These are phyloP conservation scores for Hymenoscyphus salicellus DNA, from an alignment of 2,329 filamentous ascomycete species.

Conservation along the genomic window DNA sequence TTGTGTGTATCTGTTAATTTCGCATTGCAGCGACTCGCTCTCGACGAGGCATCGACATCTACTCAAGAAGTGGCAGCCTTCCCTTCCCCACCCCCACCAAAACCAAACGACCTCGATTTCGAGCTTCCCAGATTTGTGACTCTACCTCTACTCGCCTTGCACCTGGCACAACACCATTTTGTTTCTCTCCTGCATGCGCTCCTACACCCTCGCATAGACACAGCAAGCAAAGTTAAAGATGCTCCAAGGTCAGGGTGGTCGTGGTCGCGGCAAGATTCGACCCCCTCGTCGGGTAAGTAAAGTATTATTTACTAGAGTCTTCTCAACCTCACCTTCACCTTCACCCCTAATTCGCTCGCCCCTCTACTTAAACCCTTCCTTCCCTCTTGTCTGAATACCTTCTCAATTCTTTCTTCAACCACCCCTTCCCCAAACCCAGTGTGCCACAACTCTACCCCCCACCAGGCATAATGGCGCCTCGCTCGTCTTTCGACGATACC, in stretches of 20 bases:
- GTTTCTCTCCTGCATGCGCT: not conserved
- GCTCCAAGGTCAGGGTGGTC: slow-evolving; percentile 40
- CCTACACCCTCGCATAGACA: not conserved
- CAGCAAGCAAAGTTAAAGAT: not conserved
- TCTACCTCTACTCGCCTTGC: not conserved
- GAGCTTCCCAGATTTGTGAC: too few species aligned
- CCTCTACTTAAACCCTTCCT: not conserved
- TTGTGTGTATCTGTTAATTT: not conserved
- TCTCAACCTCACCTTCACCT: slow-evolving; percentile 12
- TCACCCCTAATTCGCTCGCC: not conserved
- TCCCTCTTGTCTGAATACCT: not conserved
- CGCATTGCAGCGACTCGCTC: not conserved
- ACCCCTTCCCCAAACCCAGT: not conserved
- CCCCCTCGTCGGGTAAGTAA: slow-evolving; percentile 63
- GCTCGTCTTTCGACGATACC: not conserved
- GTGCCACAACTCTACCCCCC: not conserved
- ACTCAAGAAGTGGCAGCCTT: not conserved
- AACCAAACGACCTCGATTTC: not conserved
- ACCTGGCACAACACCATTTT: too few species aligned
- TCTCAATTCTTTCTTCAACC: not conserved
- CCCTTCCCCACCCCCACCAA: slow-evolving; percentile 9
- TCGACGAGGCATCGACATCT: not conserved
- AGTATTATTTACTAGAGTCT: not conserved
- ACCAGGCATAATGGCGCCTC: not conserved
- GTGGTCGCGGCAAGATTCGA: slow-evolving; percentile 59